Base-by-base conservation (phyloP, 2,329 filamentous ascomycete genomes). In the Cladophialophora exuberans region DNA sequence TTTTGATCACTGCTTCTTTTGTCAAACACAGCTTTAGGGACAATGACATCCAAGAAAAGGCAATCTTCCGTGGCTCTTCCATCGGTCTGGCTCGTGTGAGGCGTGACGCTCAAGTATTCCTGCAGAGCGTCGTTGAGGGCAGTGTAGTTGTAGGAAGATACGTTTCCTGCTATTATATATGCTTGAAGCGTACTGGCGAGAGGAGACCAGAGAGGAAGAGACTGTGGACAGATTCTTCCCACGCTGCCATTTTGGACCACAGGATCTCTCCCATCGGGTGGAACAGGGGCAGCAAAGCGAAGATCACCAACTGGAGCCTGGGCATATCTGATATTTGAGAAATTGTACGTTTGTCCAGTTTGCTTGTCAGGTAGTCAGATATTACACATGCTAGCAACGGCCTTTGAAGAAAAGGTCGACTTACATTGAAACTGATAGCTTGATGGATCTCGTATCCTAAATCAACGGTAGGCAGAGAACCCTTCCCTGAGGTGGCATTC, bases 281-380 rank as follows among this genome's bases (percentile, higher is more conserved):
- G 61, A 20, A 70, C 68, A 3, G 81, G 80, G 26, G 75, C 73
- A 11, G 71, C 71, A 59, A 81, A 83, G 22, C 81, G 72, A 39
- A 81, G 65, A 13, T 79, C 62, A 9, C 77, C 79, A 2, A 78
- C 57, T 1, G 81, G 81, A 11, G 81, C 75, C 23, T 77, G 76
- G 5, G 79, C 81, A 65, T 78, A 84, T 35, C 80, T 75, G 57
- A 83, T 82, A 61, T 83, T 82, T 49, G 69, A 76, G 68, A 83
- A 83, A 57, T 77, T 80, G 67, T 81, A 83, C 59, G 76, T 70
- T 20, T 70, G 66, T 15, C 66, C 67, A 0, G 74, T 68, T 53
- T 69, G 63, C 73, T 48, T 13, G 5, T 18, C 9, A 26, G 5
- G 41, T 3, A n/a, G 20, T 46, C 23, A 15, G 22, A 15, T 5